These are phyloP conservation scores for Coelastrella sp. DNA, from an alignment of 139 green algal species.

Conservation along the genomic window DNA sequence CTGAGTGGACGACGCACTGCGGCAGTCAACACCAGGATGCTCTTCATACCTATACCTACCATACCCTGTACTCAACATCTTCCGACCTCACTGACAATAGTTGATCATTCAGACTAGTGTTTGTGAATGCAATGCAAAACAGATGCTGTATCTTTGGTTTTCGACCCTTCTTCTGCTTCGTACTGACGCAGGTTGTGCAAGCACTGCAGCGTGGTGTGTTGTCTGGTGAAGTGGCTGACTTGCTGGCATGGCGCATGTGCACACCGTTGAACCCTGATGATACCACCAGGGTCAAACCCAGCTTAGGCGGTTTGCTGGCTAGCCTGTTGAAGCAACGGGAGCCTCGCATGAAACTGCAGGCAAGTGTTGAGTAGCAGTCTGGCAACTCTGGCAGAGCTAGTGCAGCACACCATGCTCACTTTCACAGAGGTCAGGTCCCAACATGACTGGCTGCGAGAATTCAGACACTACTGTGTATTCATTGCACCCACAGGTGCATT, in stretches of 20 bases:
- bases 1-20: too few relatives aligned
- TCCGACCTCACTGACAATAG: too few relatives aligned
- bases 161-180: too few relatives aligned
- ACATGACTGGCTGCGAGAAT: not conserved
- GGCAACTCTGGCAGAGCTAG: not conserved
- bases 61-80: too few relatives aligned
- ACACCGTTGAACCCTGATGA: not conserved
- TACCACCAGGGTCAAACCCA: not conserved
- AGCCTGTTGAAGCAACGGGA: slow-evolving; percentile 4
- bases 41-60: too few relatives aligned
- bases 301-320: slow-evolving; percentile 22
- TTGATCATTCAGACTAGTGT: too few relatives aligned
- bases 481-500: not conserved
- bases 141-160: not conserved
- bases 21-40: too few relatives aligned
- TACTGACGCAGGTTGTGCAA: slow-evolving; percentile 14
- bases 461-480: not conserved
- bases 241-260: slow-evolving; percentile 37
- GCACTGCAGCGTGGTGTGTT: slow-evolving; percentile 16
- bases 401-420: not conserved
- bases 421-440: not conserved
- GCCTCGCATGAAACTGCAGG: not conserved
- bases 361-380: not conserved
- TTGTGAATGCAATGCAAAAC: not conserved
- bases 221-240: not conserved